Evolutionary conservation across 2,329 filamentous ascomycete genomes (phyloP).

Genomic region (Aureobasidium subglaciale): DNA sequence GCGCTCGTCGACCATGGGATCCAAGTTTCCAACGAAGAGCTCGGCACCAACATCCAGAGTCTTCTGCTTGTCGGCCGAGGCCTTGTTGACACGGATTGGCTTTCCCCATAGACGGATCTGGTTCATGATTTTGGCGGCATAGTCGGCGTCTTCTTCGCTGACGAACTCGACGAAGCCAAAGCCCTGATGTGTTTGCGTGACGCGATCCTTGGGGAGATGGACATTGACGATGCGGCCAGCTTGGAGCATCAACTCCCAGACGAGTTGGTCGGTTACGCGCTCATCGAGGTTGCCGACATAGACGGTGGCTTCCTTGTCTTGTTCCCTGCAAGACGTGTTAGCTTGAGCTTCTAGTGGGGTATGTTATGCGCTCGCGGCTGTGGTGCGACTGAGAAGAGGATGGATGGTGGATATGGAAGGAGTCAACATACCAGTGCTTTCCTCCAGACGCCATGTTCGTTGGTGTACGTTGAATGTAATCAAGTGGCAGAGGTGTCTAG

Average conservation of each 20-base stretch:
- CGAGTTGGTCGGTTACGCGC: slow-evolving; percentile 78
- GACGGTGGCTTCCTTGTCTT: slow-evolving; percentile 96
- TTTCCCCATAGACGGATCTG: slow-evolving; percentile 89
- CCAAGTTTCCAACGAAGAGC: slow-evolving; percentile 92
- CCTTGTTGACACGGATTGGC: slow-evolving; percentile 93
- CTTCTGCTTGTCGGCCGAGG: slow-evolving; percentile 85
- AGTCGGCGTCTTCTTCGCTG: slow-evolving; percentile 90
- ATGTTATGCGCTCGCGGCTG: not conserved
- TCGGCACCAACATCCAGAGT: slow-evolving; percentile 95
- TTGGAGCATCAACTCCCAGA: slow-evolving; percentile 97
- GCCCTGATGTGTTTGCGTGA: slow-evolving; percentile 92
- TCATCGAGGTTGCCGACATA: slow-evolving; percentile 99
- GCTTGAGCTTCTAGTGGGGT: not conserved
- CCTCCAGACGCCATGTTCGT: slow-evolving; percentile 55
- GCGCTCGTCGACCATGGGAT: slow-evolving; percentile 91
- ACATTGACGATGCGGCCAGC: slow-evolving; percentile 96
- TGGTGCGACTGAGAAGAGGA: not conserved
- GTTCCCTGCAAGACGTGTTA: slow-evolving; percentile 57
- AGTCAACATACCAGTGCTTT: slow-evolving; percentile 61
- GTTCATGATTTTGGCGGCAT: slow-evolving; percentile 95
- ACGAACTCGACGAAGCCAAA: slow-evolving; percentile 99
- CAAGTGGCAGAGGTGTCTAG: not conserved
- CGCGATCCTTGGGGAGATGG: slow-evolving; percentile 94
- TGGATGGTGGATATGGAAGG: not conserved
- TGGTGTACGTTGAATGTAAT: not conserved